These are phyloP conservation scores for Fusarium nygamai DNA, from an alignment of 2,329 filamentous ascomycete genomes.

Conservation along the genomic window DNA sequence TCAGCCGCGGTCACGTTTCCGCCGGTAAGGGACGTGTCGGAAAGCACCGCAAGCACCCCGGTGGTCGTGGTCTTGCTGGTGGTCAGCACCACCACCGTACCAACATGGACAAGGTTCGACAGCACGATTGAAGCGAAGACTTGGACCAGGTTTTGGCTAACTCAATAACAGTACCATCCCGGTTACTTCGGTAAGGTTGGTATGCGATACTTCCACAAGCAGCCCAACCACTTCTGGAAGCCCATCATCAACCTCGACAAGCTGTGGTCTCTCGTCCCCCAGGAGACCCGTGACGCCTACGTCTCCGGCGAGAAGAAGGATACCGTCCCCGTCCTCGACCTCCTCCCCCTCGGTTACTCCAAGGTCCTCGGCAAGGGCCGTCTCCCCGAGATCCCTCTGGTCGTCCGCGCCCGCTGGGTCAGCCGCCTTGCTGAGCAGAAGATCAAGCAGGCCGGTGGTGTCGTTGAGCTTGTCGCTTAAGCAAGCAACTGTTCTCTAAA, in stretches of 20 bases:
- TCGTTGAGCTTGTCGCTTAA: conserved; percentile 93
- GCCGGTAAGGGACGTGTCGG: conserved; percentile 98
- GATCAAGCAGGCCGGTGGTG: conserved; percentile 97
- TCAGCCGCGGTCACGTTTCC: conserved; percentile 95
- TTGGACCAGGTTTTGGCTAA: conserved; percentile 40
- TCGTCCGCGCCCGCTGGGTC: conserved; percentile 95
- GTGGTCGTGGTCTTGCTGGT: conserved; percentile 91
- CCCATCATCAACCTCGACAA: conserved; percentile 99
- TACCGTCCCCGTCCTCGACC: conserved; percentile 96
- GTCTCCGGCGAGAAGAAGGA: conserved; percentile 81
- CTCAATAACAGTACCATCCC: conserved; percentile 78
- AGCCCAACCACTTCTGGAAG: conserved; percentile 97
- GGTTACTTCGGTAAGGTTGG: conserved; percentile 99
- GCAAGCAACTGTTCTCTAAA: conserved; percentile 35
- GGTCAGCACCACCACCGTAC: conserved; percentile 87
- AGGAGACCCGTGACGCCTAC: conserved; percentile 94
- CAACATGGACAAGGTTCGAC: conserved; percentile 79
- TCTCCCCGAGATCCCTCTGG: conserved; percentile 89
- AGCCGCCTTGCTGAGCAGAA: conserved; percentile 97
- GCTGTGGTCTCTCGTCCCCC: conserved; percentile 96
- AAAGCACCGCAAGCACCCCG: conserved; percentile 95
- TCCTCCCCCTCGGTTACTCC: conserved; percentile 95
- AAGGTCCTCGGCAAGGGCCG: conserved; percentile 99
- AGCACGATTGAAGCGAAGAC: conserved; percentile 47
- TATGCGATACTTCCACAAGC: conserved; percentile 97